Evolutionary conservation across 257 asterid genomes (phyloP).

Genomic region (Solanum rostratum): DNA sequence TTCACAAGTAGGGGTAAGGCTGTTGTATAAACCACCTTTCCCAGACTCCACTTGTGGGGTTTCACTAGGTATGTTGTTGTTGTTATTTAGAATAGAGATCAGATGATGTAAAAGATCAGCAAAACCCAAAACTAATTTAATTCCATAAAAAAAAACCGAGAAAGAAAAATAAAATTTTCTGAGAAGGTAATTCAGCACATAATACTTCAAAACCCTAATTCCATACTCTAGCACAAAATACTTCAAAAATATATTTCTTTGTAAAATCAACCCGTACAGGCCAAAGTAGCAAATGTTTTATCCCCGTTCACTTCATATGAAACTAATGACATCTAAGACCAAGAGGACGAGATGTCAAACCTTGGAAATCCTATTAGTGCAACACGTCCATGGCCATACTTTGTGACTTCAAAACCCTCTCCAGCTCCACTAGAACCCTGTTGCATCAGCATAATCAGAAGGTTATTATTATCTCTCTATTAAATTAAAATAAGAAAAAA

Average conservation of each 20-base stretch:
- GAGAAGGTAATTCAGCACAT: too few species aligned
- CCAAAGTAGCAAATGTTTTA: not conserved
- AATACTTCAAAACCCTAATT: not conserved
- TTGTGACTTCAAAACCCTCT: constrained; percentile 97
- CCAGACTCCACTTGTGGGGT: not conserved
- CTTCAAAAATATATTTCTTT: not conserved
- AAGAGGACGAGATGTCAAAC: constrained; percentile 24
- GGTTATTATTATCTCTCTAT: not conserved
- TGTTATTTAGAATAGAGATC: not conserved
- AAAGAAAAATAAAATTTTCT: too few species aligned
- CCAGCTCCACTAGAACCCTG: constrained; percentile 96
- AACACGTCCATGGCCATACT: constrained; percentile 94
- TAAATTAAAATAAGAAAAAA: not conserved
- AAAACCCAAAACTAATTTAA: not conserved
- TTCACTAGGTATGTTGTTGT: not conserved
- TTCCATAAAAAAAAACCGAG: not conserved
- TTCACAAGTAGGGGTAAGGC: not conserved
- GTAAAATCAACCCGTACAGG: not conserved
- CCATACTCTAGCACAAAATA: not conserved
- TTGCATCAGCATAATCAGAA: not conserved
- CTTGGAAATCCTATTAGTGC: constrained; percentile 99
- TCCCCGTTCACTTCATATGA: not conserved
- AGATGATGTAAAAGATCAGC: not conserved
- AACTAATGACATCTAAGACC: not conserved
- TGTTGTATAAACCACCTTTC: not conserved